A percentile compares a stretch with the other conserved stretches of the same genome.
These are phyloP conservation scores for Passiflora organensis DNA, from an alignment of 345 rosid genomes.

Conservation along the genomic window DNA sequence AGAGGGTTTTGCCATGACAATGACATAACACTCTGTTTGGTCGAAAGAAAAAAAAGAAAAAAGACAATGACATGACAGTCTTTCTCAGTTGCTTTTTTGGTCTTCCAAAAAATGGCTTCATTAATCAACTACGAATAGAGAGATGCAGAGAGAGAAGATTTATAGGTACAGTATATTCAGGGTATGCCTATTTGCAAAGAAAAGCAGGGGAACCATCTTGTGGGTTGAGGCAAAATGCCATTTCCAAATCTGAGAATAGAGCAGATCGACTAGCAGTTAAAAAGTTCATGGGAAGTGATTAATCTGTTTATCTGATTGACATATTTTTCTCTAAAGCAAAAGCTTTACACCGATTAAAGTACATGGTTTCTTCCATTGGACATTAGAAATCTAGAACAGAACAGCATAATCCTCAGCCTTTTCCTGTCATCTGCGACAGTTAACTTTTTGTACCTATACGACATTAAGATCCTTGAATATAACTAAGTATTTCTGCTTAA, in stretches of 20 bases:
- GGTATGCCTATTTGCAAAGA: too few relatives aligned
- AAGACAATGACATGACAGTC: background rate
- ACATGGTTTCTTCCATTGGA: background rate
- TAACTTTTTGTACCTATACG: conserved; percentile 15
- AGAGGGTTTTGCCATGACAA: background rate
- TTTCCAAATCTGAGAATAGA: too few relatives aligned
- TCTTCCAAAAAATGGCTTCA: conserved; percentile 2
- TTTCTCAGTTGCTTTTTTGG: conserved; percentile 1
- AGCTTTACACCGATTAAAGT: background rate
- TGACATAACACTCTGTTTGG: background rate
- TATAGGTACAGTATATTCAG: background rate
- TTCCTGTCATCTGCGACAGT: background rate
- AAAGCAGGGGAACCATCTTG: too few relatives aligned
- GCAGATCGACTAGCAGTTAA: background rate
- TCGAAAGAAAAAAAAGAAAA: background rate
- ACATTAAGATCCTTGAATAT: background rate
- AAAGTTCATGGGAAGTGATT: background rate
- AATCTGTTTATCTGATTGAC: background rate
- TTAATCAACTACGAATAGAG: background rate
- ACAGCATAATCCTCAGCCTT: too few relatives aligned
- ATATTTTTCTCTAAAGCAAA: background rate
- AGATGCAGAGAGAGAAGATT: background rate
- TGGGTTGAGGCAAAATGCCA: too few relatives aligned
- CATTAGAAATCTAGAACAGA: background rate
- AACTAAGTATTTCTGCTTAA: background rate